Evolutionary conservation across 768 basidiomycete species (phyloP).

Genomic region (Tulasnella sp.): DNA sequence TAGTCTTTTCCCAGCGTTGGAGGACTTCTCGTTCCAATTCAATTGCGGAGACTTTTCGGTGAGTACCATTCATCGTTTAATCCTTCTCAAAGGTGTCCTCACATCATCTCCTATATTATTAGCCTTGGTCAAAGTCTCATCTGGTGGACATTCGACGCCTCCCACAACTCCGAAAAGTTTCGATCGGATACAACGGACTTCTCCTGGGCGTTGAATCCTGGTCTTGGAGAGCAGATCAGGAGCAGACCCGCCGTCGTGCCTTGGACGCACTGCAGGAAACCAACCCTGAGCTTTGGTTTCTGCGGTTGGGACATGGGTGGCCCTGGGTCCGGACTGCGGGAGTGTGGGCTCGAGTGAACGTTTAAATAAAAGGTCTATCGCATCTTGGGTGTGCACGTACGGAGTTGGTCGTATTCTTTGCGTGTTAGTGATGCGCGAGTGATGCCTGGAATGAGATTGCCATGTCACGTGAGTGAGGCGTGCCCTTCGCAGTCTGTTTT

Average conservation of each 20-base stretch:
- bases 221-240: neutral
- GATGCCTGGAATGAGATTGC: neutral
- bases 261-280: neutral
- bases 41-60: neutral
- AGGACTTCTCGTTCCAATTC: neutral
- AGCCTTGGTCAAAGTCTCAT: slow-evolving; percentile 1
- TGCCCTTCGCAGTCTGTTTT: slow-evolving; percentile 4
- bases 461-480: neutral
- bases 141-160: neutral
- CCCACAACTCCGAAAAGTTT: neutral
- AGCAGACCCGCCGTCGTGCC: neutral
- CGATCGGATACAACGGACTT: neutral
- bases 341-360: neutral
- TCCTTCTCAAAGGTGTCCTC: neutral
- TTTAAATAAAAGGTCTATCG: neutral
- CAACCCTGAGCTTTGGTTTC: neutral
- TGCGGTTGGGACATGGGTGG: neutral
- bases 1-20: neutral
- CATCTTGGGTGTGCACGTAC: too few species aligned
- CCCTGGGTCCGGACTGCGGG: neutral
- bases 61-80: neutral
- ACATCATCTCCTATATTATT: neutral
- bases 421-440: too few species aligned
- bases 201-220: neutral
- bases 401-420: too few species aligned